Conservation (phyloP, 805 yeast species). For the Metschnikowia aberdeeniae region DNA sequence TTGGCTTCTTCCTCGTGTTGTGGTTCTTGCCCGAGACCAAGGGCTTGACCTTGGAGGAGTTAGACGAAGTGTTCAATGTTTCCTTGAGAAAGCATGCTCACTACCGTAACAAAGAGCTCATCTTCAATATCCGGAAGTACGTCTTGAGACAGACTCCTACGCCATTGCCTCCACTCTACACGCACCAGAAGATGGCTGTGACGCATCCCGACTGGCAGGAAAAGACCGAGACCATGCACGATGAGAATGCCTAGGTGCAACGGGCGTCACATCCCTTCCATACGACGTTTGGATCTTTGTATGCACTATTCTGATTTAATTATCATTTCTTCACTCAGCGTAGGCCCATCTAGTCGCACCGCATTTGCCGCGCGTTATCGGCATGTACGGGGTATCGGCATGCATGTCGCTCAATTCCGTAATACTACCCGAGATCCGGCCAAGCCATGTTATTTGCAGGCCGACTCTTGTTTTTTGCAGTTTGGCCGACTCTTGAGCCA, state of each 20-base stretch:
- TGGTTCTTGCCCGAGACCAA: slow-evolving; percentile 72
- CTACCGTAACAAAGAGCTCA: slow-evolving; percentile 29
- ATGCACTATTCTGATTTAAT: not conserved
- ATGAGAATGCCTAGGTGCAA: slow-evolving; percentile 30
- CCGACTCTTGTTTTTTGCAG: too few relatives aligned
- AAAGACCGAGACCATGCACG: slow-evolving; percentile 49
- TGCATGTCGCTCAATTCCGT: not conserved
- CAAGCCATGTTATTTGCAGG: too few relatives aligned
- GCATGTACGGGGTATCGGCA: slow-evolving; percentile 1
- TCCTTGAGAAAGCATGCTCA: slow-evolving; percentile 53
- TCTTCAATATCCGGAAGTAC: slow-evolving; percentile 42
- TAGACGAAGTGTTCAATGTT: slow-evolving; percentile 68
- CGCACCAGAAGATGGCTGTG: slow-evolving; percentile 55
- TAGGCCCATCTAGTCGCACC: not conserved
- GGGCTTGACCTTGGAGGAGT: slow-evolving; percentile 68
- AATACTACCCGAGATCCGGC: not conserved
- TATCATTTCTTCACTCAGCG: not conserved
- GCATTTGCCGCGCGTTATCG: slow-evolving; percentile 4
- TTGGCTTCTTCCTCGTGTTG: slow-evolving; percentile 66
- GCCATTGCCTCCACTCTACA: slow-evolving; percentile 54
- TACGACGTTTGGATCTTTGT: too few relatives aligned
- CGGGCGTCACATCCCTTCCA: too few relatives aligned
- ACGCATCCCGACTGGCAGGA: slow-evolving; percentile 62
- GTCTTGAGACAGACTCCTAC: slow-evolving; percentile 43
- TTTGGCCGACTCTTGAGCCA: too few relatives aligned